These are phyloP conservation scores for Fusarium sp. DNA, from an alignment of 2,329 filamentous ascomycete genomes.

Conservation along the genomic window DNA sequence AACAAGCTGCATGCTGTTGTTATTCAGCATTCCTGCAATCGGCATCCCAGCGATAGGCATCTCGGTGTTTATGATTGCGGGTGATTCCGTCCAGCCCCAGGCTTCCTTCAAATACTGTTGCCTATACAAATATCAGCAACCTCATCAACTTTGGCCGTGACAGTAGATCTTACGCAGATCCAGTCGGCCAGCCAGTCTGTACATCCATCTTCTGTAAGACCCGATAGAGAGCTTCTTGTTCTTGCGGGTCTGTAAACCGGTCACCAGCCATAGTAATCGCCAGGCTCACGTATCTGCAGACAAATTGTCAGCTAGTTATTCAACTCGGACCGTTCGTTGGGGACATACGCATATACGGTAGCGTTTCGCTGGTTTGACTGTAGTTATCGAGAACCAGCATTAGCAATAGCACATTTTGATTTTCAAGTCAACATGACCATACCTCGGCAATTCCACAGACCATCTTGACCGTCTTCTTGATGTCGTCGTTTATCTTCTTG, in stretches of 20 bases:
- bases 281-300: conserved; percentile 42
- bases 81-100: conserved; percentile 42
- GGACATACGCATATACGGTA: conserved; percentile 36
- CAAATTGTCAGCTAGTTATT: not conserved
- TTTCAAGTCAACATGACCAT: not conserved
- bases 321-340: too few species aligned
- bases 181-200: conserved; percentile 45
- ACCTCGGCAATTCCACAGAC: conserved; percentile 48
- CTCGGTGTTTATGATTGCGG: conserved; percentile 19
- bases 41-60: conserved; percentile 41
- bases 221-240: conserved; percentile 53
- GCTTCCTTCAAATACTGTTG: conserved; percentile 40
- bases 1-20: conserved; percentile 25
- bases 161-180: conserved; percentile 39
- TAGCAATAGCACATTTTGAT: not conserved
- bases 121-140: conserved; percentile 18
- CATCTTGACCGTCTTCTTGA: conserved; percentile 44
- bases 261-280: conserved; percentile 52
- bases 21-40: conserved; percentile 11
- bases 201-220: conserved; percentile 50
- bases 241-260: conserved; percentile 50
- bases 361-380: conserved; percentile 41
- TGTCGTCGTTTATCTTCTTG: conserved; percentile 43
- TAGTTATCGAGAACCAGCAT: not conserved
- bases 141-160: accelerated